Conservation (phyloP, 371 early-diverging fungal genomes). For the Mucor plumbeus region DNA sequence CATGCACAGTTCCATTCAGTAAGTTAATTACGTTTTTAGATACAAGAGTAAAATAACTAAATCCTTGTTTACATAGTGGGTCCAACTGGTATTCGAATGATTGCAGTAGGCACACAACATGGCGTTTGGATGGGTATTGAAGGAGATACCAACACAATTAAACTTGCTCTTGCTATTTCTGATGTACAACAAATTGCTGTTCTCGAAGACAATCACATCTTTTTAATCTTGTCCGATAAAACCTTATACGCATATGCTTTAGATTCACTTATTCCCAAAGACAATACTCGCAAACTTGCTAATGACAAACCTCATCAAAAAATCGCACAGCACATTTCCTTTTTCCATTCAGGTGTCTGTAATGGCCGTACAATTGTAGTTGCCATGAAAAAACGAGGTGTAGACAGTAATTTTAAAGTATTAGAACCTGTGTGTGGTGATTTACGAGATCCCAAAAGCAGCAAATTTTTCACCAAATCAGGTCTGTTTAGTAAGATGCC, state of each 20-base stretch:
- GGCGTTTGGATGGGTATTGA: conserved; percentile 71
- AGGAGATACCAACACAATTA: conserved; percentile 44
- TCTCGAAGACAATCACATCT: conserved; percentile 43
- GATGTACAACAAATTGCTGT: conserved; percentile 51
- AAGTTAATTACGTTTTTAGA: conserved; percentile 17
- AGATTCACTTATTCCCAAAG: conserved; percentile 40
- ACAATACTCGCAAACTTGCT: conserved; percentile 27
- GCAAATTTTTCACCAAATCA: conserved; percentile 39
- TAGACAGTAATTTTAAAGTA: conserved; percentile 52
- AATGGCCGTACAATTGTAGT: conserved; percentile 65
- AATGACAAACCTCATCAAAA: conserved; percentile 49
- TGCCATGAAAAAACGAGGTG: conserved; percentile 58
- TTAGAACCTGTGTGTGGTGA: conserved; percentile 55
- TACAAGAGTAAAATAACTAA: too few relatives aligned
- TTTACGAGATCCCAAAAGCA: conserved; percentile 56
- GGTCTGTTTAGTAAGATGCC: conserved; percentile 50
- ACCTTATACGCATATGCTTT: conserved; percentile 63
- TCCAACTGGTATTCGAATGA: conserved; percentile 59
- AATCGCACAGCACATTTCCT: conserved; percentile 69
- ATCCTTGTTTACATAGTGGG: conserved; percentile 28
- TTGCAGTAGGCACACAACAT: conserved; percentile 82
- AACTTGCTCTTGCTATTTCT: conserved; percentile 32
- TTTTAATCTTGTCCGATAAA: conserved; percentile 57
- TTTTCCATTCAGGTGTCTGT: conserved; percentile 76
- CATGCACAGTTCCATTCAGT: conserved; percentile 72